Evolutionary conservation across 192 early-diverging fungal species (phyloP).

Genomic region (Dissophora ornata): DNA sequence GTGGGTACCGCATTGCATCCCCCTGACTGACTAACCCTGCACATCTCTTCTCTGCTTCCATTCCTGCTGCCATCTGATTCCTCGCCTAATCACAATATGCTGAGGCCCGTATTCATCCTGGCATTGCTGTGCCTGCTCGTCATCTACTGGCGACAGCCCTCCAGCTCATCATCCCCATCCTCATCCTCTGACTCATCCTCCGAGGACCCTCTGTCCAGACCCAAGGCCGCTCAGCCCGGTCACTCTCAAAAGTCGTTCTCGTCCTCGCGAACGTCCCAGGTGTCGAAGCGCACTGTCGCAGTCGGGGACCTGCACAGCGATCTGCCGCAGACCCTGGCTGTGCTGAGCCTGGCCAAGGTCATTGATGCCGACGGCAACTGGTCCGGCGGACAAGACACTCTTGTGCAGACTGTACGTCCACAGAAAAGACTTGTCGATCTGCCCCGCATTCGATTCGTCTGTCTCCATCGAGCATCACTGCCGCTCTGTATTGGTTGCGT

Average conservation of each 20-base stretch:
- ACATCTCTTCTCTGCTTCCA: too few species aligned
- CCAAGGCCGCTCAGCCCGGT: too few species aligned
- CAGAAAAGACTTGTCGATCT: too few species aligned
- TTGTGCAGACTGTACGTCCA: slow-evolving; percentile 75
- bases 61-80: slow-evolving; percentile 2
- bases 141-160: slow-evolving; percentile 20
- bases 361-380: slow-evolving; percentile 70
- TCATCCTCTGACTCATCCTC: background rate
- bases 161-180: background rate
- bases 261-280: background rate
- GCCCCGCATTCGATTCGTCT: too few species aligned
- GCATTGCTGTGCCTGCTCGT: slow-evolving; percentile 26
- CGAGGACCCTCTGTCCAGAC: too few species aligned
- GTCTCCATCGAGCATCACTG: too few species aligned
- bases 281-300: slow-evolving; percentile 62
- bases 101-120: slow-evolving; percentile 21
- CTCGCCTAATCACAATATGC: slow-evolving; percentile 7
- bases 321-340: slow-evolving; percentile 59
- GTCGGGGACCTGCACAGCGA: slow-evolving; percentile 85
- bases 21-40: too few species aligned
- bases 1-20: too few species aligned
- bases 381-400: slow-evolving; percentile 64
- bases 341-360: slow-evolving; percentile 70
- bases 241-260: too few species aligned
- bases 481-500: too few species aligned